Evolutionary conservation across 306 rosid genomes (phyloP).

Genomic region (Citrullus amarus): DNA sequence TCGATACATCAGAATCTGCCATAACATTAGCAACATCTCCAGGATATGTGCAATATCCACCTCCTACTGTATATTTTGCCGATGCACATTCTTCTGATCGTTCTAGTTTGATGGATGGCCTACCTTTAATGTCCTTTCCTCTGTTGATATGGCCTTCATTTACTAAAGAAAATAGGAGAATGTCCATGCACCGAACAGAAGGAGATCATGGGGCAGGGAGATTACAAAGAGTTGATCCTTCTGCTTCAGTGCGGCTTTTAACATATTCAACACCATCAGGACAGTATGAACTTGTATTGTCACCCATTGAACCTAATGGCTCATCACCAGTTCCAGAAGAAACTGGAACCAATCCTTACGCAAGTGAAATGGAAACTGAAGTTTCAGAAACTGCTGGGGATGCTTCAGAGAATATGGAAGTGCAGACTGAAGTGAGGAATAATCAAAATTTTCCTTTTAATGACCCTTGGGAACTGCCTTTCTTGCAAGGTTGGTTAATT

Average conservation of each 20-base stretch:
- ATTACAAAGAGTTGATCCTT: slow-evolving; percentile 49
- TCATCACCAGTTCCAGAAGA: slow-evolving; percentile 30
- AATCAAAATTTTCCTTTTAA: slow-evolving; percentile 41
- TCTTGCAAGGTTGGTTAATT: slow-evolving; percentile 87
- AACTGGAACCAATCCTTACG: slow-evolving; percentile 19
- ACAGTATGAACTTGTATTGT: slow-evolving; percentile 49
- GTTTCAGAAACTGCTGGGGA: slow-evolving; percentile 26
- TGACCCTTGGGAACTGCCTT: slow-evolving; percentile 85
- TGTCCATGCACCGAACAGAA: slow-evolving; percentile 34
- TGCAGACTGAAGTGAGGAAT: slow-evolving; percentile 31
- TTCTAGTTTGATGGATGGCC: slow-evolving; percentile 41
- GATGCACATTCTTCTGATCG: slow-evolving; percentile 56
- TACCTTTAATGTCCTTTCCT: slow-evolving; percentile 56
- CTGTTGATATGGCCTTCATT: slow-evolving; percentile 56
- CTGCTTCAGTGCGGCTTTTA: slow-evolving; percentile 49
- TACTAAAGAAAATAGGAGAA: slow-evolving; percentile 53
- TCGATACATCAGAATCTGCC: slow-evolving; percentile 79
- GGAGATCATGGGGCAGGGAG: slow-evolving; percentile 42
- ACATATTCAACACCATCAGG: slow-evolving; percentile 58
- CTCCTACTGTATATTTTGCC: slow-evolving; percentile 82
- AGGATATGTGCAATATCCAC: slow-evolving; percentile 88
- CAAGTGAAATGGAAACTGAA: slow-evolving; percentile 31
- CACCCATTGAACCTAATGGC: slow-evolving; percentile 56
- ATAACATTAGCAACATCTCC: slow-evolving; percentile 81
- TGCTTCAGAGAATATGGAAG: slow-evolving; percentile 27